Percentiles rank a stretch among this genome's conserved stretches.
Conservation (phyloP, 371 early-diverging fungal genomes). For the Haplosporangium sp. region DNA sequence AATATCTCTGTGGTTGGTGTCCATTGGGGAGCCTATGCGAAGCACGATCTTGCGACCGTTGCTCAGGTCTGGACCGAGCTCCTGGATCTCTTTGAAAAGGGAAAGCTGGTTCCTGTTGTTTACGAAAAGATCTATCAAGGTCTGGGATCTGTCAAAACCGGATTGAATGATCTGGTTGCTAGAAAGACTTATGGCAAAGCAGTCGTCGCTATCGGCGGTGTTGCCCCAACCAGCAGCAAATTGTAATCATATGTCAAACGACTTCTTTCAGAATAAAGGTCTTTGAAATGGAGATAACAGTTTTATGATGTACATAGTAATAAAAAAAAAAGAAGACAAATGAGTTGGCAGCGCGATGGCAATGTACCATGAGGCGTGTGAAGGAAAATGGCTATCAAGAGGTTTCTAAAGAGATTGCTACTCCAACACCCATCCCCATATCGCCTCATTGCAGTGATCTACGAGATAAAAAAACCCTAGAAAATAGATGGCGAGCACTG, state of each 20-base stretch:
- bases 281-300: neutral
- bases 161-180: conserved; percentile 75
- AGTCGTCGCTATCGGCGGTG: conserved; percentile 59
- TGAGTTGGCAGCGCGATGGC: neutral
- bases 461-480: neutral
- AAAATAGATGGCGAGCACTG: too few species aligned
- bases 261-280: neutral
- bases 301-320: conserved; percentile 45
- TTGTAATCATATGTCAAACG: conserved; percentile 34
- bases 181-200: conserved; percentile 88
- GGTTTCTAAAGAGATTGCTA: too few species aligned
- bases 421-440: too few species aligned
- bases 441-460: neutral
- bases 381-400: neutral
- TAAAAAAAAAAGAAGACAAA: conserved; percentile 1
- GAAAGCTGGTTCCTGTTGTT: conserved; percentile 74
- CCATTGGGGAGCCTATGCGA: conserved; percentile 83
- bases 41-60: conserved; percentile 72
- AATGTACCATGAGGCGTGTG: neutral
- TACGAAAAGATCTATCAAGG: conserved; percentile 75
- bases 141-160: conserved; percentile 73
- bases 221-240: conserved; percentile 58
- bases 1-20: conserved; percentile 81
- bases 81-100: conserved; percentile 72
- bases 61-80: conserved; percentile 79